Evolutionary conservation across 345 rosid genomes (phyloP).

Genomic region (Citrus sp.): DNA sequence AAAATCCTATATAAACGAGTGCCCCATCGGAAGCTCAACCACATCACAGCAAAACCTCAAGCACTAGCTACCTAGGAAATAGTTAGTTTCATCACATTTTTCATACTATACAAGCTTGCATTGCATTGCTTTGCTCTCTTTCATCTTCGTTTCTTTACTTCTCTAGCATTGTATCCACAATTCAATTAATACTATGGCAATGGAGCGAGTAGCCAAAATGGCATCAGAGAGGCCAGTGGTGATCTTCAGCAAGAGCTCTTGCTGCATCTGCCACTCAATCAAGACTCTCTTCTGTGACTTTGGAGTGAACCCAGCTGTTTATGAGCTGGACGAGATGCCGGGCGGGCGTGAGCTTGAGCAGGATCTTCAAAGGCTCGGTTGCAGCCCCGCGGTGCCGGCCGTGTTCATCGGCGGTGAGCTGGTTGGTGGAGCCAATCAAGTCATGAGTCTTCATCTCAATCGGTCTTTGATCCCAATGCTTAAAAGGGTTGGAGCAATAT

Average conservation of each 20-base stretch:
- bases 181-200: not conserved
- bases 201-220: constrained; percentile 69
- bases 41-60: constrained; percentile 9
- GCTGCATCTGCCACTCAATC: constrained; percentile 94
- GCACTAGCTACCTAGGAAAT: not conserved
- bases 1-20: constrained; percentile 27
- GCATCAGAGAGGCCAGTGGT: constrained; percentile 94
- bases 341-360: constrained; percentile 76
- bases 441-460: constrained; percentile 85
- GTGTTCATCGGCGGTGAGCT: constrained; percentile 84
- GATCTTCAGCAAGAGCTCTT: constrained; percentile 92
- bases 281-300: constrained; percentile 62
- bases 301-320: constrained; percentile 66
- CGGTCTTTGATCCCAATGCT: constrained; percentile 78
- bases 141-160: too few relatives aligned
- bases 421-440: constrained; percentile 81
- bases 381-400: constrained; percentile 61
- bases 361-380: constrained; percentile 63
- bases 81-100: not conserved
- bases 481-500: constrained; percentile 70
- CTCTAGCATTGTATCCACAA: not conserved
- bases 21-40: not conserved
- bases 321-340: constrained; percentile 70
- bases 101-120: too few relatives aligned
- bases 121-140: not conserved